Evolutionary conservation across 257 asterid genomes (phyloP).

Genomic region (Nicotiana tomentosiformis): DNA sequence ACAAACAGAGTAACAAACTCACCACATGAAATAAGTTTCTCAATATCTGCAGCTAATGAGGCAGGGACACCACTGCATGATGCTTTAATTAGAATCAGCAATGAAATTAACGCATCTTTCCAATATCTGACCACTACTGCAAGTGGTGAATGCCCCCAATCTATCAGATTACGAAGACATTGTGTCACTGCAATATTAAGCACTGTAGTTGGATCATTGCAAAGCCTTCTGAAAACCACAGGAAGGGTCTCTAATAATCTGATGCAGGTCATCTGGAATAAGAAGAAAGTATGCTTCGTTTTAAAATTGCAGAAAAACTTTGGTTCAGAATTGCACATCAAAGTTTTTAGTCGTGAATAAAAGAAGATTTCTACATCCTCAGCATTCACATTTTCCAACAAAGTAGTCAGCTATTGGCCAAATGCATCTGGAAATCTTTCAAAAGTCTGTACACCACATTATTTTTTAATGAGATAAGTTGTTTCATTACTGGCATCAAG

Average conservation of each 20-base stretch:
- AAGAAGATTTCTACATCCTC: not conserved
- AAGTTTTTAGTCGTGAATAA: constrained; percentile 1
- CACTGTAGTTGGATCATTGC: constrained; percentile 26
- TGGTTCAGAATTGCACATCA: not conserved
- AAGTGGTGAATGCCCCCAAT: constrained; percentile 92
- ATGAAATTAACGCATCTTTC: constrained; percentile 63
- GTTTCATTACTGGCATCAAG: no score
- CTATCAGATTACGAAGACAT: constrained; percentile 82
- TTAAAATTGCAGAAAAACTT: not conserved
- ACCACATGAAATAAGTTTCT: constrained; percentile 70
- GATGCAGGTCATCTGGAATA: constrained; percentile 76
- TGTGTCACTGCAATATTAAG: constrained; percentile 30
- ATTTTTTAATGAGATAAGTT: no score
- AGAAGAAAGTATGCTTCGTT: not conserved
- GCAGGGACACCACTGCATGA: constrained; percentile 48
- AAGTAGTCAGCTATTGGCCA: constrained; percentile 3
- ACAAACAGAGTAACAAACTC: constrained; percentile 24
- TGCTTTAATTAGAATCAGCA: constrained; percentile 60
- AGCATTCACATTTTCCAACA: not conserved
- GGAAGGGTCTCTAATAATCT: constrained; percentile 85
- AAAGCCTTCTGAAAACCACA: constrained; percentile 54
- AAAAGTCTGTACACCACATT: not conserved
- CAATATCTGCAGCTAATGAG: constrained; percentile 46
- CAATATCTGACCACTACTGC: constrained; percentile 80
- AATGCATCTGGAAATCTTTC: not conserved